Conservation (phyloP, 768 basidiomycete species). For the Termitomyces sp. region DNA sequence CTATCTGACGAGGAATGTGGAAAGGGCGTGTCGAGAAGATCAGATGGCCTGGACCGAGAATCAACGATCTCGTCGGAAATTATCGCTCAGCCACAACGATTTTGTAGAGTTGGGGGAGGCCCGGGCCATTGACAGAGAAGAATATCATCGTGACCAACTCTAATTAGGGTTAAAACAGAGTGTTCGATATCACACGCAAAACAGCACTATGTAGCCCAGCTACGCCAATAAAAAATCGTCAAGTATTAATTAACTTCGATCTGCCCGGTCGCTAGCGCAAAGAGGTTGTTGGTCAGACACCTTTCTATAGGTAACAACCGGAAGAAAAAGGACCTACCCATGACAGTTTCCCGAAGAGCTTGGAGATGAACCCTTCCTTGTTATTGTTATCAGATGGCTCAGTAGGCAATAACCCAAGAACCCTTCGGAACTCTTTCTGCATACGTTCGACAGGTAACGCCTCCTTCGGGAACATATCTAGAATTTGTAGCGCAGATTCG, state of each 20-base stretch:
- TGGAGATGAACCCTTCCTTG: conserved; percentile 10
- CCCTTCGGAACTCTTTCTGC: conserved; percentile 7
- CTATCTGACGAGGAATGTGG: neutral
- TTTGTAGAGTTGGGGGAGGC: too few species aligned
- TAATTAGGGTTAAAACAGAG: neutral
- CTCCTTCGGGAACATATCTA: conserved; percentile 6
- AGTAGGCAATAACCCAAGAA: conserved; percentile 2
- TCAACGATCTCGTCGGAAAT: neutral
- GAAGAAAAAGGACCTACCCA: neutral
- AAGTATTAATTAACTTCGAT: neutral
- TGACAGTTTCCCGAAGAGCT: conserved; percentile 5
- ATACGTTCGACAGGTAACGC: conserved; percentile 5
- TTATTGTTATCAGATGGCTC: neutral
- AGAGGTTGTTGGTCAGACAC: neutral
- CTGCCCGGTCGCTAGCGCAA: neutral
- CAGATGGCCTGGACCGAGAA: neutral
- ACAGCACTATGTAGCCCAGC: neutral
- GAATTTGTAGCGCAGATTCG: conserved; percentile 5
- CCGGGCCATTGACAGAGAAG: neutral
- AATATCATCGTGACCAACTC: neutral
- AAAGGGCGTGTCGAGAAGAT: neutral
- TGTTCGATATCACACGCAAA: neutral
- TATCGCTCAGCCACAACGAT: neutral
- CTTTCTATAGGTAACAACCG: neutral
- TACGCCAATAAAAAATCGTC: neutral